Evolutionary conservation across 345 rosid genomes (phyloP), one percentile per base, ranked within the genome.

Genomic region (sweet orange (Citrus sinensis)): DNA sequence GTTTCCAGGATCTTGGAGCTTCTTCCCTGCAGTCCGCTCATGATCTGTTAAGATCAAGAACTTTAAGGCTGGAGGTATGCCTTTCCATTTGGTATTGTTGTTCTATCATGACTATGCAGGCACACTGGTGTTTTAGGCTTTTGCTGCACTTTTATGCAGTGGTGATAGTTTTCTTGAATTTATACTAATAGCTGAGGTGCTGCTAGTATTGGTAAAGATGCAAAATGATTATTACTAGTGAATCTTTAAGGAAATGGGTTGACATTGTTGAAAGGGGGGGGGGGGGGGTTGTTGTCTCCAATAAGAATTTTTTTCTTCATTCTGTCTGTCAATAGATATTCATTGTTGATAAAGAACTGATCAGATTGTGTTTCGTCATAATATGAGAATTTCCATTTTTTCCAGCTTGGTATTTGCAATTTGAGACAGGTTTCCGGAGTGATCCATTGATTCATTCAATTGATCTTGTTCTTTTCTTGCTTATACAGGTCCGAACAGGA

Each of bases 1-100:
- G 99, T 39, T 90, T 96, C 77, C 99, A 96, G 87, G 99, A 96
- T 83, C 92, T 94, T 59, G 98, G 99, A 51, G 97, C 97, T 71
- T 84, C 89, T 37, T 94, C 98, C 63, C 70, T 94, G 83, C 81
- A 78, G 73, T 91, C 92, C 66, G 95, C 94, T 80, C 97, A 92
- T 66, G 90, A 90, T 59, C 84, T 94, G 75, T 86, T 94, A 81
- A 88, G 91, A 78, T 88, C 97, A n/a, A 85, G 85, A 63, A 80
- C 89, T 62, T 76, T 94, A 27, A 89, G 95, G 86, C 94, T 96
- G 13, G 99, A 96, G 98, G 99, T 87, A 89, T 49, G 67, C 8
- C 32, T 42, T 66, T 1, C 39, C 16, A 30, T 62, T 62, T 67
- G 37, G 66, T 37, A 30, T 32, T 58, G 22, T 49, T 74, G 20